These are phyloP conservation scores for Rhodotorula mucilaginosa DNA, from an alignment of 1,284 basidiomycete species.

Conservation along the genomic window DNA sequence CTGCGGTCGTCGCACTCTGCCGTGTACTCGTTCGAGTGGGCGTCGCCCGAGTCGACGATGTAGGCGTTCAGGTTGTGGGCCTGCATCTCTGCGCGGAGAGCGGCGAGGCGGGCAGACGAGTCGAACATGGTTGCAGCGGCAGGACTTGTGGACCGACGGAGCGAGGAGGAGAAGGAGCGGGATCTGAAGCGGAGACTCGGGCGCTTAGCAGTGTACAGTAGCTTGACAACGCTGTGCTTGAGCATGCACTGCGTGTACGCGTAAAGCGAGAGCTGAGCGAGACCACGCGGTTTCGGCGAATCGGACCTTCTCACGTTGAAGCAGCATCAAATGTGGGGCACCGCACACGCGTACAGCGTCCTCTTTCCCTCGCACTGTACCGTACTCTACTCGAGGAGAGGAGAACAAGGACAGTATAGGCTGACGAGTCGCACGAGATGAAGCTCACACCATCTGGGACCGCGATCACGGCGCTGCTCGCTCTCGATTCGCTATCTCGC, in stretches of 20 bases:
- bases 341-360: background rate
- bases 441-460: too few species aligned
- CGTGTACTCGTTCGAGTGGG: constrained; percentile 34
- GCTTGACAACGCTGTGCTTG: background rate
- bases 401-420: too few species aligned
- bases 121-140: constrained; percentile 1
- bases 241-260: constrained; percentile 12
- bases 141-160: too few species aligned
- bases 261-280: background rate
- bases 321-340: background rate
- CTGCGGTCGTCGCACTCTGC: constrained; percentile 26
- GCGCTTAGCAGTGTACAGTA: background rate
- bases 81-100: constrained; percentile 10
- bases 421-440: too few species aligned
- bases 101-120: constrained; percentile 18
- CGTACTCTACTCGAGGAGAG: too few species aligned
- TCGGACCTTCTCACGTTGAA: background rate
- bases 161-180: background rate
- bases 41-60: constrained; percentile 30
- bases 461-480: background rate
- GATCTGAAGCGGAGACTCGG: background rate
- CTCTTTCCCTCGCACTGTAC: too few species aligned
- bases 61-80: constrained; percentile 20
- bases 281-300: background rate
- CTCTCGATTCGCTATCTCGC: background rate